Conservation (phyloP, 208 protist species). For the Balamuthia mandrillaris region DNA sequence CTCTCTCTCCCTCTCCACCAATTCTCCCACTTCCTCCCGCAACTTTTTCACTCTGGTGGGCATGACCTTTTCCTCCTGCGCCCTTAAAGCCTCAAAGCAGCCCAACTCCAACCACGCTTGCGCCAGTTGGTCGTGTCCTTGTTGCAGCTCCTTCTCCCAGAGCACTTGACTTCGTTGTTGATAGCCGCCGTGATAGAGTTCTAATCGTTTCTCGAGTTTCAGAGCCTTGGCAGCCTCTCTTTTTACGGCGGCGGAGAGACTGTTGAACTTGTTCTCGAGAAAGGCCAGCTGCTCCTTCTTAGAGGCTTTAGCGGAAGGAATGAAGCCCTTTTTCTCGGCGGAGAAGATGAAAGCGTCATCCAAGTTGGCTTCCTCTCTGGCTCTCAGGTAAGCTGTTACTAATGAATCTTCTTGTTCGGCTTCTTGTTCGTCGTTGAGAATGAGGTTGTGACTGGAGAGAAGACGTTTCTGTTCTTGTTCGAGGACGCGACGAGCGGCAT, state of each 20-base stretch:
- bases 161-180: background rate
- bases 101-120: background rate
- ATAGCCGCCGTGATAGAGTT: conserved; percentile 23
- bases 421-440: background rate
- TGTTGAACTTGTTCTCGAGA: background rate
- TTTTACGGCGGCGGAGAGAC: background rate
- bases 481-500: background rate
- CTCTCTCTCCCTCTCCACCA: no score
- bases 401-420: background rate
- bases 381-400: background rate
- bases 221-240: background rate
- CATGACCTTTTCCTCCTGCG: background rate
- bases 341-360: background rate
- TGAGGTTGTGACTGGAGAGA: background rate
- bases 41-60: no score
- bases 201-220: conserved; percentile 16
- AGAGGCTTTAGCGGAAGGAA: background rate
- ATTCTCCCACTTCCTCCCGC: no score
- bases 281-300: background rate
- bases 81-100: conserved; percentile 9
- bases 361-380: background rate
- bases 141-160: background rate
- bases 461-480: no score
- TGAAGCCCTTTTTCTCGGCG: background rate
- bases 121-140: conserved; percentile 17